Evolutionary conservation across 371 early-diverging fungal species (phyloP).

Genomic region (Vairimorpha necatrix): DNA sequence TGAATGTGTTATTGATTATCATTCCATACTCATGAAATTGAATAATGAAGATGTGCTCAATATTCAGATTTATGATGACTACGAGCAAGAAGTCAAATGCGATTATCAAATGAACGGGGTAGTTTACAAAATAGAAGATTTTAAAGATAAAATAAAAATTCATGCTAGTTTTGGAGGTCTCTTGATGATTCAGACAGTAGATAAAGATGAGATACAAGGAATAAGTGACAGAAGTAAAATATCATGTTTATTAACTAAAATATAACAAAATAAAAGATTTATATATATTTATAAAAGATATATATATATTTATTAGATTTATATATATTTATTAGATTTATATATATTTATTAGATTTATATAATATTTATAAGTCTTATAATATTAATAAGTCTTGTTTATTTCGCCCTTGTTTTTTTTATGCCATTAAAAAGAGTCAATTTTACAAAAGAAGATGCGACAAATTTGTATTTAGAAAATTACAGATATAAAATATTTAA

Average conservation of each 20-base stretch:
- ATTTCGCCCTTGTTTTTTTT: not conserved
- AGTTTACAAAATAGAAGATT: slow-evolving; percentile 19
- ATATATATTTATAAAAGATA: not conserved
- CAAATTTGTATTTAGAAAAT: not conserved
- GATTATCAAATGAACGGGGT: slow-evolving; percentile 32
- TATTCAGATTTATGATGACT: slow-evolving; percentile 11
- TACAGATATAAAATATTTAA: slow-evolving; percentile 2
- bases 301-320: not conserved
- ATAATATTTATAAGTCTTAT: not conserved
- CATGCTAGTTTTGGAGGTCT: slow-evolving; percentile 24
- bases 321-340: not conserved
- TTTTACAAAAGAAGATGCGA: slow-evolving; percentile 9
- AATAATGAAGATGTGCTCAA: slow-evolving; percentile 15
- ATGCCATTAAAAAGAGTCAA: not conserved
- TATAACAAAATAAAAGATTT: not conserved
- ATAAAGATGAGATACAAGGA: not conserved
- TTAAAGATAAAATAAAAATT: not conserved
- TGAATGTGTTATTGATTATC: slow-evolving; percentile 29
- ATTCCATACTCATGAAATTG: slow-evolving; percentile 12
- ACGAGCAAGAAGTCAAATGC: slow-evolving; percentile 23
- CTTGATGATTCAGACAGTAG: slow-evolving; percentile 14
- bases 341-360: not conserved
- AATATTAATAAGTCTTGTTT: not conserved
- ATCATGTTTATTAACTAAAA: slow-evolving; percentile 9
- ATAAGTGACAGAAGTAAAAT: slow-evolving; percentile 23